phyloP scores from a whole-genome alignment of 169 alveolate genomes.

The Eimeria falciformis region DNA sequence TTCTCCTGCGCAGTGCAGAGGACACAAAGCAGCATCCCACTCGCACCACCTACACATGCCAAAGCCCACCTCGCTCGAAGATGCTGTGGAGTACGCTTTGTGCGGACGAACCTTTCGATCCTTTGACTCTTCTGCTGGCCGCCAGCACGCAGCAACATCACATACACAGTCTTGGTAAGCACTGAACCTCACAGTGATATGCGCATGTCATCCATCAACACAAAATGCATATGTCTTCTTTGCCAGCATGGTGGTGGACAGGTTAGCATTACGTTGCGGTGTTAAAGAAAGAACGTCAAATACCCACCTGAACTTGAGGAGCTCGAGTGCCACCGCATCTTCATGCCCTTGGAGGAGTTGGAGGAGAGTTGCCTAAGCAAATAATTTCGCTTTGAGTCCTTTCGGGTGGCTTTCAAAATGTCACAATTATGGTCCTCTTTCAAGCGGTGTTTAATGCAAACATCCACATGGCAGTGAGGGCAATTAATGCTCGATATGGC shows the following conservation, averaged over 20 bases:
- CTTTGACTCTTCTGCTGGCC: slow-evolving; percentile 44
- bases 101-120: slow-evolving; percentile 25
- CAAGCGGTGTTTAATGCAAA: slow-evolving; percentile 69
- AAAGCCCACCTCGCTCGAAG: not conserved
- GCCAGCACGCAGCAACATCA: slow-evolving; percentile 45
- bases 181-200: not conserved
- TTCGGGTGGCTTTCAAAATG: not conserved
- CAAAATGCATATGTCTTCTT: too few relatives aligned
- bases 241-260: too few relatives aligned
- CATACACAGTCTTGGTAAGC: slow-evolving; percentile 26
- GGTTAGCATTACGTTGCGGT: too few relatives aligned
- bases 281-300: too few relatives aligned
- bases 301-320: slow-evolving; percentile 4
- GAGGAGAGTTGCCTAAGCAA: slow-evolving; percentile 32
- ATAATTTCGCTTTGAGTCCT: slow-evolving; percentile 35
- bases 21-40: not conserved
- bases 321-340: slow-evolving; percentile 8
- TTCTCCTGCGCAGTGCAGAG: slow-evolving; percentile 38
- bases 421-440: slow-evolving; percentile 76
- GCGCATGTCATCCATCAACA: not conserved
- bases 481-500: slow-evolving; percentile 60
- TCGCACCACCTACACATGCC: not conserved
- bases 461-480: slow-evolving; percentile 45
- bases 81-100: not conserved
- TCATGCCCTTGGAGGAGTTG: slow-evolving; percentile 10